Base-by-base conservation (phyloP, 768 basidiomycete genomes). In the Xerocomus spinulosus region DNA sequence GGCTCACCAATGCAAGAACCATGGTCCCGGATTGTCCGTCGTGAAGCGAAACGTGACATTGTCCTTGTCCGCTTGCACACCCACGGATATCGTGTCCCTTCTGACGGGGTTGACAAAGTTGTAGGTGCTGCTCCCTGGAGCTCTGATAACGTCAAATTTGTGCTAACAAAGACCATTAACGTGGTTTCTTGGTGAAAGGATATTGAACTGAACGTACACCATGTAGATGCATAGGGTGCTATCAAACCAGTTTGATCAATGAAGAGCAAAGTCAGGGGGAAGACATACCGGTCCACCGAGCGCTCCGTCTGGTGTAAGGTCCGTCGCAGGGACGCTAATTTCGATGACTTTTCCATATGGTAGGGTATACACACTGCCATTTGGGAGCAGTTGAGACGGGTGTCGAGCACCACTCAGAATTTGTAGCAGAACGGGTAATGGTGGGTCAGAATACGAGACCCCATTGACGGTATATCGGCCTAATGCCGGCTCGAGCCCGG, bases 11-110 rank as follows among this genome's bases (percentile, higher is more conserved):
- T 28, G 26, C 73, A 28, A 73, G 51, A 74, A 65, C 75, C 79
- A 81, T 9, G 76, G 75, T n/a, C 82, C 83, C 5, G 82, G 73
- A 61, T 84, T 84, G 54, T 84, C 78, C 1, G 81, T 81, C 15
- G 64, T 59, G 64, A 81, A 83, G 37, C 81, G 73, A 39, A 85
- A 67, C 5, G 74, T 74, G n/a, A 78, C 76, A 59, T 74, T 61
- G 67, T 75, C 60, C 2, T 47, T 63, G 74, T 51, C 5, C 42
- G 38, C 1, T 40, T 37, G 25, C n/a, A n/a, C n/a, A n/a, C 58
- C 58, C 1, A 55, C 45, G 20, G 44, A 52, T 5, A 59, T 56
- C 4, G 51, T 52, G 29, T 70, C 68, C 15, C 67, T 58, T 34
- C 48, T 47, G 15, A 65, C 54, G 7, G 70, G 70, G 42, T 70